Base-by-base conservation (phyloP, 1,284 basidiomycete genomes). In the Testicularia cyperi region DNA sequence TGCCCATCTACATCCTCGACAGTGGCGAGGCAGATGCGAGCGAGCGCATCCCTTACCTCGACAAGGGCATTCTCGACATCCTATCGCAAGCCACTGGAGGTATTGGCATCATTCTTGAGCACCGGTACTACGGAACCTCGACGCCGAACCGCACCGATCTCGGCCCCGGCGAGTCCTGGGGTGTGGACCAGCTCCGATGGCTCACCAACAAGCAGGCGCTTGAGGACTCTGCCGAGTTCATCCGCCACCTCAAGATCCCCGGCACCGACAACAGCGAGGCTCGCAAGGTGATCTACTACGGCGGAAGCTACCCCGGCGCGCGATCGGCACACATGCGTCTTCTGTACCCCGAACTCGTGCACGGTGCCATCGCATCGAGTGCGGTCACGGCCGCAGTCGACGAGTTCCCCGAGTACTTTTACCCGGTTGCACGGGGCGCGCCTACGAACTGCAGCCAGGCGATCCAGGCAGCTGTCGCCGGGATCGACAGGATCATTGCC, bases 211-310 rank as follows among this genome's bases (percentile, higher is more conserved):
- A 83, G 18, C 92, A 96, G 77, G 82, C 90, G 1, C 83, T 90
- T 0, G 86, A 89, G n/a, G 94, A 98, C 79, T 90, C 88, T 35
- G 91, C 90, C 1, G 83, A 88, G 76, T 96, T 97, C 74, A 90
- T 96, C 81, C 80, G 82, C 6, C 83, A 86, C 48, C 84, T 95
- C 71, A 82, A 85, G 62, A 86, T 92, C 44, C 77, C 77, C 1
- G 86, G 86, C 0, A 83, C 92, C 20, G 79, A 84, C 4, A 83
- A 87, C 48, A 82, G 86, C 55, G 62, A 62, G 30, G 47, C 63
- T 24, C 42, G 64, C 25, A 67, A 56, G 37, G 94, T 92, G 88
- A 90, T 97, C 58, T 94, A 94, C 77, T 95, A 95, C 68, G 92
- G 94, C 21, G 65, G 70, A n/a, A 70, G 65, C 0, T 92, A 97